Evolutionary conservation across 2,329 filamentous ascomycete species (phyloP).

Genomic region (Hypoxylon rubiginosum): DNA sequence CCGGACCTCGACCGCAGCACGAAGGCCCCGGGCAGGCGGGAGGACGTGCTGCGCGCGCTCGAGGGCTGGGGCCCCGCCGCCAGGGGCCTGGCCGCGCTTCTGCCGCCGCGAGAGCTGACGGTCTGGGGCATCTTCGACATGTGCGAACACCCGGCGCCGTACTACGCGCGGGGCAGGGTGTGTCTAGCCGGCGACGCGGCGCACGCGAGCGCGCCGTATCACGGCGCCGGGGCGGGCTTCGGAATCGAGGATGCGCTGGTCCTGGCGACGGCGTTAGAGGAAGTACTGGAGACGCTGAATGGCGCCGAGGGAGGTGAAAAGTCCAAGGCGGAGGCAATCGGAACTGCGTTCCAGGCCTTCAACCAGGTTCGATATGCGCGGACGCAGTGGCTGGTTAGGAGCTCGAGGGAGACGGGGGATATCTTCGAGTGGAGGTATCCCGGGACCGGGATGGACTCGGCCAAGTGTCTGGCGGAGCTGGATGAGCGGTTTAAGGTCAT

Average conservation of each 20-base stretch:
- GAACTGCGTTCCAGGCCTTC: slow-evolving; percentile 56
- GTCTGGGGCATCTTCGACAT: slow-evolving; percentile 66
- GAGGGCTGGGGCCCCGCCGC: slow-evolving; percentile 55
- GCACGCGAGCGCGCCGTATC: slow-evolving; percentile 64
- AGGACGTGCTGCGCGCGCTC: slow-evolving; percentile 56
- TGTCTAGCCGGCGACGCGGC: slow-evolving; percentile 66
- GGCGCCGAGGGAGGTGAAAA: background rate
- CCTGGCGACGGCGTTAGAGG: slow-evolving; percentile 57
- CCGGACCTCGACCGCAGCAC: slow-evolving; percentile 24
- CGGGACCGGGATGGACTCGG: slow-evolving; percentile 51
- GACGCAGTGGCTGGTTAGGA: slow-evolving; percentile 59
- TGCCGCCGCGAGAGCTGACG: slow-evolving; percentile 58
- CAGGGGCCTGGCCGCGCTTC: slow-evolving; percentile 53
- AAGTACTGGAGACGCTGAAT: slow-evolving; percentile 47
- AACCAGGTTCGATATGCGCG: slow-evolving; percentile 55
- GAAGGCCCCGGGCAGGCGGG: slow-evolving; percentile 51
- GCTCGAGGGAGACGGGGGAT: slow-evolving; percentile 56
- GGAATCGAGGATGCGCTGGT: slow-evolving; percentile 65
- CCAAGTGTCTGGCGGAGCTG: slow-evolving; percentile 56
- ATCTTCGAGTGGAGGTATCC: slow-evolving; percentile 56
- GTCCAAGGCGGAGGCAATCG: background rate
- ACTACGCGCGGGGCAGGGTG: slow-evolving; percentile 57
- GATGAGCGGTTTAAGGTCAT: slow-evolving; percentile 52
- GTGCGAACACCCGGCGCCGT: slow-evolving; percentile 56
- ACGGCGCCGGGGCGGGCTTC: slow-evolving; percentile 64